Percentiles rank a stretch among this genome's conserved stretches.
Evolutionary conservation across 2,329 filamentous ascomycete species (phyloP).

Genomic region (Cercospora zeina): DNA sequence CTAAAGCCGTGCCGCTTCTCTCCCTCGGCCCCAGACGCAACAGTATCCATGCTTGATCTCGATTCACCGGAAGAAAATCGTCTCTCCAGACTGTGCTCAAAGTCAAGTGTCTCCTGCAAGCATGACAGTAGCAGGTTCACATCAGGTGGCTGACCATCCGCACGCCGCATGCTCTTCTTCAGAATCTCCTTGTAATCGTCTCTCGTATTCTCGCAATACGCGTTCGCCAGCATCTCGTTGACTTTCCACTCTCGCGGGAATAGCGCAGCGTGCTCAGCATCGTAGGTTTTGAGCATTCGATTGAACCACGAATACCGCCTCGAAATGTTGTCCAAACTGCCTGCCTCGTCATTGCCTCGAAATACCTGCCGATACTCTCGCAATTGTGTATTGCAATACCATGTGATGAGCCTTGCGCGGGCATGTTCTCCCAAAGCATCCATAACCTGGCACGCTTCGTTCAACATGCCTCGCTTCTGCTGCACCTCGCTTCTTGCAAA

Average conservation of each 20-base stretch:
- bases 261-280: conserved; percentile 84
- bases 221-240: conserved; percentile 82
- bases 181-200: conserved; percentile 95
- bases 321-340: conserved; percentile 93
- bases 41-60: conserved; percentile 78
- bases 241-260: conserved; percentile 89
- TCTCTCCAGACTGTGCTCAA: conserved; percentile 86
- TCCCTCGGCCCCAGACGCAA: conserved; percentile 66
- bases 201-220: conserved; percentile 91
- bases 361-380: conserved; percentile 96
- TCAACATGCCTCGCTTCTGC: conserved; percentile 66
- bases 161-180: conserved; percentile 78
- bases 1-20: conserved; percentile 74
- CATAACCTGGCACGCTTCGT: conserved; percentile 89
- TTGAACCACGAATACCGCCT: conserved; percentile 95
- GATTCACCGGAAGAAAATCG: conserved; percentile 70
- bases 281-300: conserved; percentile 91
- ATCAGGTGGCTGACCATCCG: conserved; percentile 77
- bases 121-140: conserved; percentile 87
- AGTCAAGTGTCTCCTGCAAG: conserved; percentile 92
- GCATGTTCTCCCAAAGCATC: conserved; percentile 91
- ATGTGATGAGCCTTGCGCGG: conserved; percentile 77
- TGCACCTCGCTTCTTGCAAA: conserved; percentile 86
- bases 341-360: conserved; percentile 92
- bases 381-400: conserved; percentile 97